Conservation (phyloP, 208 protist species). For the Trypanosomatidae sp. region DNA sequence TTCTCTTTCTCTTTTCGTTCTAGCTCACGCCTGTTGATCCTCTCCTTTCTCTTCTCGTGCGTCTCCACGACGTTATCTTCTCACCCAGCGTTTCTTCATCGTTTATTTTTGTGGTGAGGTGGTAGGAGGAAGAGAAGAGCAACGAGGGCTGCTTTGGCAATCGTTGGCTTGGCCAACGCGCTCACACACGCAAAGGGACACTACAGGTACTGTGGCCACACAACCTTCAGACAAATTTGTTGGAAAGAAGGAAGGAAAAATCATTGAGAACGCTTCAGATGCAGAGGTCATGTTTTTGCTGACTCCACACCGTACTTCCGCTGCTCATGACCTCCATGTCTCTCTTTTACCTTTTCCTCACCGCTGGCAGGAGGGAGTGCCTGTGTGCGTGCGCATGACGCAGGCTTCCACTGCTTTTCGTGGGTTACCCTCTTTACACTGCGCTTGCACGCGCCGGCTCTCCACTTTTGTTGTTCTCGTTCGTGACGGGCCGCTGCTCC, state of each 20-base stretch:
- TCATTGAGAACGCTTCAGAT: background rate
- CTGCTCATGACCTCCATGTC: background rate
- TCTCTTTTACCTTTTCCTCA: background rate
- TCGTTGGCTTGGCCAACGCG: background rate
- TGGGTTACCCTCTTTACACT: background rate
- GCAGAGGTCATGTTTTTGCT: background rate
- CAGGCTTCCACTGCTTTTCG: background rate
- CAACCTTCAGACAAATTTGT: background rate
- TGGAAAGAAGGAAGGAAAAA: background rate
- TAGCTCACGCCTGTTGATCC: background rate
- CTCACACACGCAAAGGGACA: background rate
- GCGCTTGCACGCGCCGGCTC: no score
- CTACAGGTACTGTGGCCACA: background rate
- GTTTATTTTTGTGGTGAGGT: background rate
- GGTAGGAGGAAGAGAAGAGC: background rate
- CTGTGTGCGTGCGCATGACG: background rate
- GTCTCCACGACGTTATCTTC: background rate
- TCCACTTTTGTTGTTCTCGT: background rate
- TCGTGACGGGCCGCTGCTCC: no score
- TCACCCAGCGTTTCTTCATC: background rate
- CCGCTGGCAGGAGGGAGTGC: background rate
- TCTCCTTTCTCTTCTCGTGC: background rate
- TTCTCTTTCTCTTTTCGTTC: conserved; percentile 5
- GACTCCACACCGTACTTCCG: background rate
- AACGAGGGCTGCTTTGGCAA: background rate